Evolutionary conservation across 1,284 basidiomycete genomes (phyloP).

Genomic region (Peniophora sp.): DNA sequence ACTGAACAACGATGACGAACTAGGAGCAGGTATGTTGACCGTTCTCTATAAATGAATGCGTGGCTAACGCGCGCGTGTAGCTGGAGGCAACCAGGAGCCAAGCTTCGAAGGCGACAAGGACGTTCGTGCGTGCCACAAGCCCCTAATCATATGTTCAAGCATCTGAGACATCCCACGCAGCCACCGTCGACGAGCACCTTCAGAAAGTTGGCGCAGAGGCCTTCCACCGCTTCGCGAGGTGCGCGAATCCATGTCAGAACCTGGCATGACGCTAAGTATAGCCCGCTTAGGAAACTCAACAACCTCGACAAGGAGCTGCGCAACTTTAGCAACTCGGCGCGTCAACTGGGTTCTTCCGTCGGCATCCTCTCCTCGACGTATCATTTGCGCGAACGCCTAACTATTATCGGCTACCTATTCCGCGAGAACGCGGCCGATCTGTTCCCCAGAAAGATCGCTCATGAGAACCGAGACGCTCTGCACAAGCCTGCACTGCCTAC

Average conservation of each 20-base stretch:
- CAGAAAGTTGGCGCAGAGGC: slow-evolving; percentile 56
- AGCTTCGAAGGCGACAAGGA: slow-evolving; percentile 55
- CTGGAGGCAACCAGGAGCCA: slow-evolving; percentile 23
- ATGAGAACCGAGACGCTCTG: slow-evolving; percentile 33
- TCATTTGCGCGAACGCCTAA: slow-evolving; percentile 57
- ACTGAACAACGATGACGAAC: slow-evolving; percentile 42
- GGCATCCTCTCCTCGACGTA: slow-evolving; percentile 65
- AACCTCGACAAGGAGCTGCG: slow-evolving; percentile 64
- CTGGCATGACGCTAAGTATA: not conserved
- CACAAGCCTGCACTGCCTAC: slow-evolving; percentile 25
- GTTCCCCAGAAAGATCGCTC: slow-evolving; percentile 54
- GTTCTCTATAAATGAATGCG: not conserved
- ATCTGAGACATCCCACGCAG: slow-evolving; percentile 21
- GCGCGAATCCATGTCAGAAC: slow-evolving; percentile 5
- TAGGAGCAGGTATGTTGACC: slow-evolving; percentile 31
- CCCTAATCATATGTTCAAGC: not conserved
- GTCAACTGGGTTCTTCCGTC: slow-evolving; percentile 64
- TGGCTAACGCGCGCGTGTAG: slow-evolving; percentile 11
- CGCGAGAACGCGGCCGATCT: slow-evolving; percentile 64
- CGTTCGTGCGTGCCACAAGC: slow-evolving; percentile 41
- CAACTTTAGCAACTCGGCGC: slow-evolving; percentile 66
- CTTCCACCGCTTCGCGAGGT: slow-evolving; percentile 57
- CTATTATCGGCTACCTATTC: slow-evolving; percentile 58
- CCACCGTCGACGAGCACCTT: slow-evolving; percentile 58
- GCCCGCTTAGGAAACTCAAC: slow-evolving; percentile 38